Evolutionary conservation across 805 yeast species (phyloP), one percentile per base, ranked within the genome.

Genomic region (Kodamaea kakaduensis): DNA sequence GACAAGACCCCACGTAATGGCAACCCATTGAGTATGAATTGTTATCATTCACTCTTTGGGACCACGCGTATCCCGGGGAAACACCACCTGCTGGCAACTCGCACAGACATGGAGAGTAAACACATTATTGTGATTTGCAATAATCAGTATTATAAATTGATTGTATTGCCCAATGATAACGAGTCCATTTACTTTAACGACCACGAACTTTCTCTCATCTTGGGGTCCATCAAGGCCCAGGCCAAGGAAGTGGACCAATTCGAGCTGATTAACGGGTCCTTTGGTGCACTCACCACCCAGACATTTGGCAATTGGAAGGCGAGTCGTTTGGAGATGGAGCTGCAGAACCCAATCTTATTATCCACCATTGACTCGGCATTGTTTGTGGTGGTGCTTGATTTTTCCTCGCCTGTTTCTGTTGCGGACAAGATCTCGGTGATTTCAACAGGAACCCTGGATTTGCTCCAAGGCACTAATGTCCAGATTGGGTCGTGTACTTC

Each of bases 11-110:
- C 81, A 2, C 67, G 65, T 32, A 61, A 63, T 26, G 67, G 67
- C 1, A 63, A 57, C 13, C 77, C 79, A 0, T 59, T 81, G 36
- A 73, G 87, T 6, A 84, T 83, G 90, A 64, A 66, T 20, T 78
- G 88, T 17, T 82, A 81, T 54, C 56, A 61, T 37, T 78, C 78
- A 44, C 55, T 84, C 16, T 84, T 84, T 55, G 88, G 87, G 7
- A 71, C 87, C 5, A 74, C 88, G 0, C 67, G 89, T 39, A 56
- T 63, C 6, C 73, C 73, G 0, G 58, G 51, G 20, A 26, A 36
- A 4, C 46, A 60, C 30, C 43, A 50, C 14, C 47, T 55, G 15
- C 35, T 31, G 39, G 35, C 20, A 7, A 31, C 32, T 17, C 24
- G 21, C 5, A 31, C 39, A 5, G 16, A 13, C 14, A 9, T 9